phyloP scores from a whole-genome alignment of 768 basidiomycete genomes.

The Lactarius quietus region DNA sequence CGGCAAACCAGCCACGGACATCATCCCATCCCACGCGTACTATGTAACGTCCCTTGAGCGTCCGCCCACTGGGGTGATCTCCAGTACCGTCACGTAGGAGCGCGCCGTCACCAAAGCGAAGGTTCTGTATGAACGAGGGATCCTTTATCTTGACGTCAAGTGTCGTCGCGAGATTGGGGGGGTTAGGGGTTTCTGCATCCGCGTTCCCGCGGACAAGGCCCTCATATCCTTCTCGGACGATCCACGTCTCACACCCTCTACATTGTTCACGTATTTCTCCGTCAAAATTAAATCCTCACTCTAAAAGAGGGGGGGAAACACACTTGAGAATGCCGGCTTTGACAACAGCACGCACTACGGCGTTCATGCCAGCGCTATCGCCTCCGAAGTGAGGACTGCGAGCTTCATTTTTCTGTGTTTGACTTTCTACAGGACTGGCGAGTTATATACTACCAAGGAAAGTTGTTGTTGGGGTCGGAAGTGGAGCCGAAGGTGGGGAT shows the following conservation, averaged over 20 bases:
- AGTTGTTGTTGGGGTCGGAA: constrained; percentile 14
- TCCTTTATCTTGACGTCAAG: constrained; percentile 28
- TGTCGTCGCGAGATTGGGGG: constrained; percentile 28
- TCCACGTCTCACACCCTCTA: constrained; percentile 94
- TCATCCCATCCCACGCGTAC: constrained; percentile 98
- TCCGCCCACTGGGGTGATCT: constrained; percentile 60
- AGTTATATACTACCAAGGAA: constrained; percentile 7
- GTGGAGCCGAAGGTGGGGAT: constrained; percentile 8
- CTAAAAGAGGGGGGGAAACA: constrained; percentile 28
- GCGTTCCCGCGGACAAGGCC: constrained; percentile 92
- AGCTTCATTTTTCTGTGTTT: constrained; percentile 60
- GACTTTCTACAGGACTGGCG: background rate
- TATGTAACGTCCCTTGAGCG: constrained; percentile 88
- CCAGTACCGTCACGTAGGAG: constrained; percentile 78
- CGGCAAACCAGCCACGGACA: constrained; percentile 89
- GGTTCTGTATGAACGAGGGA: constrained; percentile 55
- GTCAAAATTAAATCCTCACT: background rate
- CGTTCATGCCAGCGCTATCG: constrained; percentile 98
- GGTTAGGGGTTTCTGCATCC: constrained; percentile 22
- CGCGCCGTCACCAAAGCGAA: constrained; percentile 79
- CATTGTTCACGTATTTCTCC: background rate
- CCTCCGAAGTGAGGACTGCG: constrained; percentile 95
- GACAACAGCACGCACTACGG: constrained; percentile 89
- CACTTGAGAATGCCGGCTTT: constrained; percentile 90
- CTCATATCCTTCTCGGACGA: constrained; percentile 98